These are phyloP conservation scores for Nitzschia sp. DNA, from an alignment of 108 stramenopile genomes.

Conservation along the genomic window DNA sequence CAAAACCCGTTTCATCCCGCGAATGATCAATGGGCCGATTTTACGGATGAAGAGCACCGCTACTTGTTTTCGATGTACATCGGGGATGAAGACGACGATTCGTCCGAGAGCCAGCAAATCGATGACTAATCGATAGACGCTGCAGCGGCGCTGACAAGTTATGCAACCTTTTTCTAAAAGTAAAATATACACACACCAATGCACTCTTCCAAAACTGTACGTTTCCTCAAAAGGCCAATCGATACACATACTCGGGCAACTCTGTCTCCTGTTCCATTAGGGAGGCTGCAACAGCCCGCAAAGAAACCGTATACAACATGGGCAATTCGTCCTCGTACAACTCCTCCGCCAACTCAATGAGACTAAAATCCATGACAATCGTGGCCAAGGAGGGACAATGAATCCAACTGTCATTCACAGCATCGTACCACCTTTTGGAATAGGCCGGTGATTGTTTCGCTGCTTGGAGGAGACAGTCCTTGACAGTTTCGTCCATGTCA, in stretches of 20 bases:
- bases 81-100: no score
- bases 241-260: constrained; percentile 23
- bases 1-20: no score
- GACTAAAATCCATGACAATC: constrained; percentile 22
- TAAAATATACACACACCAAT: no score
- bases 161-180: no score
- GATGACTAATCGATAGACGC: no score
- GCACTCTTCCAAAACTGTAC: no score
- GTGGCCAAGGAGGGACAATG: constrained; percentile 26
- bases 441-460: constrained; percentile 21
- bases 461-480: constrained; percentile 7
- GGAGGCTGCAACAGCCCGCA: constrained; percentile 17
- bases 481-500: constrained; percentile 23
- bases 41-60: no score
- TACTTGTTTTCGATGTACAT: no score
- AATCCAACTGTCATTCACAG: constrained; percentile 14
- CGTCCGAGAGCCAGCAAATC: no score
- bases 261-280: constrained; percentile 3
- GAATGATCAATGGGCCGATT: no score
- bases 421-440: constrained; percentile 30
- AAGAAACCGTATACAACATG: constrained; percentile 27
- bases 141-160: no score
- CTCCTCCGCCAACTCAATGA: constrained; percentile 24
- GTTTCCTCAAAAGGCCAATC: neutral
- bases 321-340: constrained; percentile 26